Base-by-base conservation (phyloP, 2,329 filamentous ascomycete species). In the Diplodia mutila region DNA sequence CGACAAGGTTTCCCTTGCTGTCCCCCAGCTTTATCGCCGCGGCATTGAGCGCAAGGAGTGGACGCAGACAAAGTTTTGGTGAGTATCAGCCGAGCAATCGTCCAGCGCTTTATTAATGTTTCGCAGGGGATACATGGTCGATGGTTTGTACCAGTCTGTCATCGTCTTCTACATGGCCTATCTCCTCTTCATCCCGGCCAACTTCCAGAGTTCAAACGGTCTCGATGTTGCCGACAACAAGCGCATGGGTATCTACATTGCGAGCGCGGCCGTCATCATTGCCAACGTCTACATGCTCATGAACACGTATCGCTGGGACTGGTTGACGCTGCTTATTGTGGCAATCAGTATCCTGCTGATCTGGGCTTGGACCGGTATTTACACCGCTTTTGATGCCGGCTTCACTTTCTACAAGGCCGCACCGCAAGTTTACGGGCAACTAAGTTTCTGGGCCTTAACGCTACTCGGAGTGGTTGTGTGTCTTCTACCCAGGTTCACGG, bases 291-390 rank as follows among this genome's bases (percentile, higher is more conserved):
- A 98, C 82, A 92, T 99, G 72, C 84, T 99, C 71, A 89, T 98
- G 82, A 99, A 99, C 80, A 96, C 92, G 0, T 98, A 97, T 79
- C 89, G 94, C 69, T 99, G 95, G 95, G 95, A 99, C 78, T 99
- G 94, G 94, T 84, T 99, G 74, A 96, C 96, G 81, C 80, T 94
- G 25, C 83, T 97, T 68, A 90, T 97, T 70, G 90, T 96, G 63
- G 80, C 81, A 27, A 86, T 98, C 78, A 97, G 93, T 80, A 91
- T 91, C 70, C 78, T 98, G 34, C 87, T 97, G 73, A 88, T 98
- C 75, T 99, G 93, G 84, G 91, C 97, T 82, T 98, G 95, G 93
- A 97, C 95, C 6, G 95, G 93, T 34, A 86, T 97, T 46, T 99
- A 96, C 81, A 89, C 89, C 0, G 84, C 86, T 2, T 87, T 87